Conservation (phyloP, 345 rosid species). For the Crucihimalaya himalaica region DNA sequence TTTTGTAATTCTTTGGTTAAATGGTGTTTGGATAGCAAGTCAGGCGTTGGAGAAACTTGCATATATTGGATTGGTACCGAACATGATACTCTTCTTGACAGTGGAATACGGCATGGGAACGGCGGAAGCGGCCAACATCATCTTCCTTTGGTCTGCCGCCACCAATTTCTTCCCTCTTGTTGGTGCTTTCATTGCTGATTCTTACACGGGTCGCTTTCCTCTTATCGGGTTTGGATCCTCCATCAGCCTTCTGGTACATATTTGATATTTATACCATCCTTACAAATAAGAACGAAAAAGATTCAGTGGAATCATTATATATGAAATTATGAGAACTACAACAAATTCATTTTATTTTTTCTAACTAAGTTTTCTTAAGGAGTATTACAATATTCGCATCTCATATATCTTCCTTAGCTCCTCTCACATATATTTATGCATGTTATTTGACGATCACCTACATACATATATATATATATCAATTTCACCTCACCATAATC, state of each 20-base stretch:
- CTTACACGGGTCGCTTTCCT: constrained; percentile 57
- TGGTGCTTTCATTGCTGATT: constrained; percentile 70
- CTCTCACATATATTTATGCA: too few species aligned
- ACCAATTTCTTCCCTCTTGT: constrained; percentile 54
- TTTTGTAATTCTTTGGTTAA: neutral
- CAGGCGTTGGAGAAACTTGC: constrained; percentile 73
- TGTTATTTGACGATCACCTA: too few species aligned
- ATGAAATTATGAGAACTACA: neutral
- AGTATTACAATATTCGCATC: too few species aligned
- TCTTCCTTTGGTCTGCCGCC: constrained; percentile 65
- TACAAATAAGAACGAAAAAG: neutral
- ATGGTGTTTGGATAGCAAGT: constrained; percentile 45
- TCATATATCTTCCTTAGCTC: too few species aligned
- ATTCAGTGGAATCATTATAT: neutral
- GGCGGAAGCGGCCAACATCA: constrained; percentile 45
- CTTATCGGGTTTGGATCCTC: constrained; percentile 59
- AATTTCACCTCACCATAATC: too few species aligned
- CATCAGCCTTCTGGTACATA: constrained; percentile 50
- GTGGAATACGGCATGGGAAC: constrained; percentile 54
- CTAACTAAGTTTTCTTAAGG: too few species aligned
- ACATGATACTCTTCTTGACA: constrained; percentile 65
- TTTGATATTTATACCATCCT: neutral
- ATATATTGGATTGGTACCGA: constrained; percentile 49
- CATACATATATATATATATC: too few species aligned
- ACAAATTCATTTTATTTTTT: too few species aligned